A percentile compares a stretch with the other conserved stretches of the same genome.
phyloP scores from a whole-genome alignment of 169 alveolate species.

The Eimeria nieschulzi region DNA sequence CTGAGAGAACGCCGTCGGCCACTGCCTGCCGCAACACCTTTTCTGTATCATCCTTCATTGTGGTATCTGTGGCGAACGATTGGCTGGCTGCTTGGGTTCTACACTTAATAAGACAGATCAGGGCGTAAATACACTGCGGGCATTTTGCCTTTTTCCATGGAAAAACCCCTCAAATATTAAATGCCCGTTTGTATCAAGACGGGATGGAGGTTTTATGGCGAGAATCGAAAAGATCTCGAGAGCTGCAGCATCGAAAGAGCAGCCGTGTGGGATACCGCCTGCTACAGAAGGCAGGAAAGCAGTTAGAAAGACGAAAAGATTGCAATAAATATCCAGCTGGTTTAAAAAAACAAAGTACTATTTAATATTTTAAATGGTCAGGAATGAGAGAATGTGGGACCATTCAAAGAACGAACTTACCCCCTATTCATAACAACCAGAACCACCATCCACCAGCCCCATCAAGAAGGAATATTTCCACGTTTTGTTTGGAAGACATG shows the following conservation, averaged over 20 bases:
- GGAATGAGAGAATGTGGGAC: no score
- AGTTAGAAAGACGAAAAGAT: not conserved
- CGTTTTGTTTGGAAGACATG: no score
- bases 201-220: not conserved
- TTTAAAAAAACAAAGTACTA: not conserved
- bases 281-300: not conserved
- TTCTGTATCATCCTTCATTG: constrained; percentile 34
- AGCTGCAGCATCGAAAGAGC: not conserved
- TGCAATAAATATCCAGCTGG: not conserved
- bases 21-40: constrained; percentile 52
- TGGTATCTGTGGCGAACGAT: not conserved
- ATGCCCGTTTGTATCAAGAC: not conserved
- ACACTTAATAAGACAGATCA: no score
- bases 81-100: no score
- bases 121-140: not conserved
- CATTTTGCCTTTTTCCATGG: not conserved
- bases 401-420: not conserved
- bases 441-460: constrained; percentile 63
- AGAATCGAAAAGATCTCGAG: not conserved
- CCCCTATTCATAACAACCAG: not conserved
- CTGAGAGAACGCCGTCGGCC: constrained; percentile 34
- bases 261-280: not conserved
- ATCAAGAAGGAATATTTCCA: not conserved
- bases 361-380: not conserved
- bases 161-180: no score